These are phyloP conservation scores for Phytophthora syringae DNA, from an alignment of 352 stramenopile species.

Conservation along the genomic window DNA sequence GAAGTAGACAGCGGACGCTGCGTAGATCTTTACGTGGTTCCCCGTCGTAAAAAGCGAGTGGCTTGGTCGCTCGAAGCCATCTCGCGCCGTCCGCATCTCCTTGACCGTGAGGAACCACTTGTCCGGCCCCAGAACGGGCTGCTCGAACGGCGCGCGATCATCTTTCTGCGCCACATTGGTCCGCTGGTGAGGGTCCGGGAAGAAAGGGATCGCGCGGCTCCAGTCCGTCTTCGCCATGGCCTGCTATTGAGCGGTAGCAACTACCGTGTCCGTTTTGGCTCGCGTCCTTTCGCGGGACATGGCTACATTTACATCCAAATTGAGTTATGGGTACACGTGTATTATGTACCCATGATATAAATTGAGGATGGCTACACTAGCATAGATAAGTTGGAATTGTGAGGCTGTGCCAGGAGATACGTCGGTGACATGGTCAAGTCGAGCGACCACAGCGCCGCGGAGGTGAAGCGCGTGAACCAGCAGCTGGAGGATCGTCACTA, in stretches of 20 bases:
- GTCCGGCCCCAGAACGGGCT: slow-evolving; percentile 42
- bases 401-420: slow-evolving; percentile 4
- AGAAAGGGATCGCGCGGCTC: slow-evolving; percentile 15
- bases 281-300: too few species aligned
- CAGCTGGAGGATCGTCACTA: slow-evolving; percentile 88
- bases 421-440: slow-evolving; percentile 47
- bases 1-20: slow-evolving; percentile 48
- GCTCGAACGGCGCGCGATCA: slow-evolving; percentile 20
- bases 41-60: slow-evolving; percentile 39
- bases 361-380: background rate
- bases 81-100: slow-evolving; percentile 50
- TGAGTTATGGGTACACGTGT: too few species aligned
- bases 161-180: slow-evolving; percentile 8
- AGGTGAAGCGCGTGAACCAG: slow-evolving; percentile 83
- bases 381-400: slow-evolving; percentile 8
- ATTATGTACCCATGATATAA: too few species aligned
- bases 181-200: slow-evolving; percentile 8
- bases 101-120: slow-evolving; percentile 57
- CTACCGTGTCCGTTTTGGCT: too few species aligned
- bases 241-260: too few species aligned
- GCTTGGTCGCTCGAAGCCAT: slow-evolving; percentile 35
- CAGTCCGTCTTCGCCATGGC: slow-evolving; percentile 1
- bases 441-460: slow-evolving; percentile 56
- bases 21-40: slow-evolving; percentile 51
- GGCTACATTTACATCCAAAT: too few species aligned